These are phyloP conservation scores for Verticillium alfalfae DNA, from an alignment of 2,329 filamentous ascomycete species.

Conservation along the genomic window DNA sequence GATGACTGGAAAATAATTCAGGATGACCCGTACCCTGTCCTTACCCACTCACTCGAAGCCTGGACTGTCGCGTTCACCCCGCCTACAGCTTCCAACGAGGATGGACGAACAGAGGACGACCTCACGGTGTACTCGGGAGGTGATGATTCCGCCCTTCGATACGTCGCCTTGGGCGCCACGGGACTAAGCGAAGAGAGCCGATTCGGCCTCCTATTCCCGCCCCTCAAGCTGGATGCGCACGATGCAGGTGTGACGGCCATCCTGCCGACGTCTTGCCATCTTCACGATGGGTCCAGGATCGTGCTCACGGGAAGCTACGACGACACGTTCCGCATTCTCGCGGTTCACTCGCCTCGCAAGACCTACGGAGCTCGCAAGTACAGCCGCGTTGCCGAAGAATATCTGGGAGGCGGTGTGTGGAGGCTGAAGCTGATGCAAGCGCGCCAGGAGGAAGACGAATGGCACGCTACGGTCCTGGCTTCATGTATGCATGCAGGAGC, in stretches of 20 bases:
- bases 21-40: conserved; percentile 27
- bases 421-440: conserved; percentile 60
- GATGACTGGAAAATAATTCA: conserved; percentile 30
- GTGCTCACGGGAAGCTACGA: conserved; percentile 90
- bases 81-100: conserved; percentile 2
- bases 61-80: conserved; percentile 65
- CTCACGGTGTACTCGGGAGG: conserved; percentile 62
- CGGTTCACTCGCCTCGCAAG: conserved; percentile 34
- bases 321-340: conserved; percentile 68
- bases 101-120: conserved; percentile 7
- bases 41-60: conserved; percentile 58
- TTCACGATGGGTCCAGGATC: conserved; percentile 42
- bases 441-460: conserved; percentile 13
- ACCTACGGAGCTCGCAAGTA: conserved; percentile 35
- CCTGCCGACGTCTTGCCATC: conserved; percentile 53
- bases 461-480: conserved; percentile 54
- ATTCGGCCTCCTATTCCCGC: conserved; percentile 11
- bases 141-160: conserved; percentile 64
- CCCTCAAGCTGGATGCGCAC: conserved; percentile 38
- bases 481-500: conserved; percentile 93
- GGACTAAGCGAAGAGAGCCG: conserved; percentile 7
- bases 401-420: conserved; percentile 83
- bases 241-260: conserved; percentile 86
- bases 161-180: conserved; percentile 24
- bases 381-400: conserved; percentile 54